Conservation (phyloP, 306 rosid genomes). For the Spatholobus suberectus region DNA sequence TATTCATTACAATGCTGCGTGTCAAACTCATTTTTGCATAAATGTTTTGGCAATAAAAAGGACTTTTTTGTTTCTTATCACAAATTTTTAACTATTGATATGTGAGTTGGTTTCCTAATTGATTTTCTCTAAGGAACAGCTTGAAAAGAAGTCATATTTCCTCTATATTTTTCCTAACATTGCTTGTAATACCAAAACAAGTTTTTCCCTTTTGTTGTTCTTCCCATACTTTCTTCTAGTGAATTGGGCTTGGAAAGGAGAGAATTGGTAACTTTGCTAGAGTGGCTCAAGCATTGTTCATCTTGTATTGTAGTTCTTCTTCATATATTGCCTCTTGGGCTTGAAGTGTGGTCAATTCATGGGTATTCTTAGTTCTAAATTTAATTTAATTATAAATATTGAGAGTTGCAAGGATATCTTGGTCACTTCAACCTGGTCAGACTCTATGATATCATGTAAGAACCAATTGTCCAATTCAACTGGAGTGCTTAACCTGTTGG, state of each 20-base stretch:
- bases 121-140: not conserved
- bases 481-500: not conserved
- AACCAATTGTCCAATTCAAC: not conserved
- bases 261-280: not conserved
- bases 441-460: not conserved
- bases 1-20: not conserved
- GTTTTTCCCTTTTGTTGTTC: not conserved
- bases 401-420: slow-evolving; percentile 1
- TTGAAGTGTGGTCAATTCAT: slow-evolving; percentile 14
- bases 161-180: not conserved
- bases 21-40: not conserved
- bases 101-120: not conserved
- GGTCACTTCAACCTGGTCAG: slow-evolving; percentile 3
- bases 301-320: not conserved
- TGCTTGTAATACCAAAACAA: not conserved
- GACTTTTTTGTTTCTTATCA: not conserved
- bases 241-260: not conserved
- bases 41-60: not conserved
- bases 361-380: not conserved
- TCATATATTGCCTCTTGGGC: not conserved
- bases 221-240: not conserved
- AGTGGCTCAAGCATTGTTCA: not conserved
- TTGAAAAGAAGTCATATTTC: not conserved
- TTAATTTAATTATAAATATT: not conserved
- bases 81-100: not conserved